These are phyloP conservation scores for Lachnellula subtilissima DNA, from an alignment of 2,329 filamentous ascomycete species.

Conservation along the genomic window DNA sequence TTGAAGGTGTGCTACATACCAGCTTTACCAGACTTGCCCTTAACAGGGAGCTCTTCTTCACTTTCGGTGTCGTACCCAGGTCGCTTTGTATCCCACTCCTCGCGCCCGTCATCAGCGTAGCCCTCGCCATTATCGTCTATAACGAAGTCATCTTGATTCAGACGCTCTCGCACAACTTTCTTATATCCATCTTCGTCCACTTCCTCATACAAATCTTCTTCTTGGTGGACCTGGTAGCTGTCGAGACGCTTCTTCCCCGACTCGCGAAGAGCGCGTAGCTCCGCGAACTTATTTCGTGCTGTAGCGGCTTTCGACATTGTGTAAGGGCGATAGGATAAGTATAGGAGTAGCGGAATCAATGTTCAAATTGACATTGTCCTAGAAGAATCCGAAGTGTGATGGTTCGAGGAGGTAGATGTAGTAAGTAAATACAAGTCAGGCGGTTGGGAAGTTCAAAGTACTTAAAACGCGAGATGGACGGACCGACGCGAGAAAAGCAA, in stretches of 20 bases:
- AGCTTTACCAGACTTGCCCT: slow-evolving; percentile 46
- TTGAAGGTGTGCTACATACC: slow-evolving; percentile 18
- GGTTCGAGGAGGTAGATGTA: background rate
- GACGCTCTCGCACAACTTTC: slow-evolving; percentile 81
- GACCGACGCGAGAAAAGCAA: background rate
- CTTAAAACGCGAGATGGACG: background rate
- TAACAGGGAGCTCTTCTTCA: slow-evolving; percentile 55
- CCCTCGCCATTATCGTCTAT: slow-evolving; percentile 97
- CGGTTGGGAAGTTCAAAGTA: background rate
- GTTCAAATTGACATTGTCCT: slow-evolving; percentile 14
- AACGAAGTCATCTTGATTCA: slow-evolving; percentile 95
- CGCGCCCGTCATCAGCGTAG: slow-evolving; percentile 92
- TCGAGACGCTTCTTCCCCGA: slow-evolving; percentile 89
- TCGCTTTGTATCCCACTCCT: slow-evolving; percentile 70
- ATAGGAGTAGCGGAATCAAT: background rate
- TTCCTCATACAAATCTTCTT: slow-evolving; percentile 84
- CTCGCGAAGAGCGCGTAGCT: slow-evolving; percentile 77
- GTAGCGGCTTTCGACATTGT: slow-evolving; percentile 32
- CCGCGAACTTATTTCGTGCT: slow-evolving; percentile 54
- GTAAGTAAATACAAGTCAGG: slow-evolving; percentile 1
- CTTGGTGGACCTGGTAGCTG: slow-evolving; percentile 80
- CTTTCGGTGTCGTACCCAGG: slow-evolving; percentile 68
- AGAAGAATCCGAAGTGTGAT: background rate
- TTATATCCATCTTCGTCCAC: slow-evolving; percentile 97
- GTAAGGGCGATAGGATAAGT: background rate